Conservation (phyloP, 495 filamentous ascomycete species). For the Xylaria curta region DNA sequence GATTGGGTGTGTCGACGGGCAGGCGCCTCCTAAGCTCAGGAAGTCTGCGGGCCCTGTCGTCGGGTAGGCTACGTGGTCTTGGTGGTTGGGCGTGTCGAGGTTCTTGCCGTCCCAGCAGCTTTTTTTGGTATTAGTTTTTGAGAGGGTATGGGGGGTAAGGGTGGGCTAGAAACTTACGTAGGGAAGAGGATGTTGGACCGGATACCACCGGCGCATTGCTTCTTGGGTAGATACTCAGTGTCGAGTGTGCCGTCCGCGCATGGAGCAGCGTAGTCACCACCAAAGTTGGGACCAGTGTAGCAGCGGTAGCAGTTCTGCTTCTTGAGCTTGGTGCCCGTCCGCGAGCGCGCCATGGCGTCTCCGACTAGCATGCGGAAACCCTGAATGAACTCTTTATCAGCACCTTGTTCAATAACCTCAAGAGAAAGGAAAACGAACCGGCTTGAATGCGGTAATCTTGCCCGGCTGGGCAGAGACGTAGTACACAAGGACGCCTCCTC, state of each 20-base stretch:
- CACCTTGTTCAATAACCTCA: neutral
- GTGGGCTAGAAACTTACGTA: slow-evolving; percentile 38
- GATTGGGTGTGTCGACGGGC: slow-evolving; percentile 56
- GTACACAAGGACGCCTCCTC: slow-evolving; percentile 59
- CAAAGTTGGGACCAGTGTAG: slow-evolving; percentile 58
- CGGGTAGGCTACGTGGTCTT: slow-evolving; percentile 57
- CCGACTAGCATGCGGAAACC: slow-evolving; percentile 62
- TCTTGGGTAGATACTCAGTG: slow-evolving; percentile 48
- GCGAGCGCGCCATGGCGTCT: slow-evolving; percentile 50
- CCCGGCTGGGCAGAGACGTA: slow-evolving; percentile 60
- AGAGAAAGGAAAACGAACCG: slow-evolving; percentile 38
- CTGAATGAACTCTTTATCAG: slow-evolving; percentile 30
- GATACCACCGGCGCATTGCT: slow-evolving; percentile 54
- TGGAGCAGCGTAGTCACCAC: slow-evolving; percentile 51
- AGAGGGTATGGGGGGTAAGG: neutral
- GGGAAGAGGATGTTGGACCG: slow-evolving; percentile 61
- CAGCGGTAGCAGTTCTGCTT: slow-evolving; percentile 56
- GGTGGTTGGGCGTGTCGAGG: slow-evolving; percentile 61
- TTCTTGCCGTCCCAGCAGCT: slow-evolving; percentile 63
- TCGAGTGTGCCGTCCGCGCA: slow-evolving; percentile 50
- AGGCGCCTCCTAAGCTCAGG: slow-evolving; percentile 49
- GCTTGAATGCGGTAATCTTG: slow-evolving; percentile 60
- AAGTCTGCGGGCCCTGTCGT: slow-evolving; percentile 54
- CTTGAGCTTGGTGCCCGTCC: slow-evolving; percentile 46
- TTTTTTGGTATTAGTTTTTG: neutral